Base-by-base conservation (phyloP, 352 stramenopile genomes). In the Pythium plurisporium region DNA sequence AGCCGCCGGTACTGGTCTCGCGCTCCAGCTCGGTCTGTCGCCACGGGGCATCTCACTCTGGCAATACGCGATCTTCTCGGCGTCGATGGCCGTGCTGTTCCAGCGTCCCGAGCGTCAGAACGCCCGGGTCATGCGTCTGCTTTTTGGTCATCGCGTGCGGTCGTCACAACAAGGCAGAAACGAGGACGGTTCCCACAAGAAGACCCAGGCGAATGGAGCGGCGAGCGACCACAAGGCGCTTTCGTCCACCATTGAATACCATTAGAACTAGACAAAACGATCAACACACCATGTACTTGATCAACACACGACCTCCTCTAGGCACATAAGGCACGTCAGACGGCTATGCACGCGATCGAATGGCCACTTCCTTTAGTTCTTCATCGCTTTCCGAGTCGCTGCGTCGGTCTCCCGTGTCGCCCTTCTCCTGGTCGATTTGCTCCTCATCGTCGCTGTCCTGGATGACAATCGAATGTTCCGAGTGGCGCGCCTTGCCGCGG, bases 41-140 rank as follows among this genome's bases (percentile, higher is more conserved):
- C 54, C 55, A 6, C 49, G 52, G 15, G 27, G n/a, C 20, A 55
- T 79, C 15, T 59, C 67, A 27, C 49, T 71, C 1, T 64, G 59
- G n/a, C 81, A 91, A 53, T 75, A 79, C 37, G 40, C 58, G 47
- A 45, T 87, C 50, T 79, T 91, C 30, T 64, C 71, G 0, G 62
- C 55, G 1, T 64, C 76, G 23, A 63, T 90, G 62, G 65, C 69
- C 12, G 55, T 80, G 43, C 64, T 91, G 25, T 79, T 91, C 45
- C 66, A 69, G 46, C 64, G 40, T 30, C 62, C 72, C 29, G 61
- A 79, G 55, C 66, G 56, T 17, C 69, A 82, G 63, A 82, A 72
- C 50, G 70, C 57, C 30, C 61, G 59, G 38, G 44, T 86, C 48
- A 73, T 79, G 67, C 73, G 67, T 30, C 67, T 78, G 41, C 65